phyloP scores from a whole-genome alignment of 1,139 yeast genomes.

The Scheffersomyces segobiensis region DNA sequence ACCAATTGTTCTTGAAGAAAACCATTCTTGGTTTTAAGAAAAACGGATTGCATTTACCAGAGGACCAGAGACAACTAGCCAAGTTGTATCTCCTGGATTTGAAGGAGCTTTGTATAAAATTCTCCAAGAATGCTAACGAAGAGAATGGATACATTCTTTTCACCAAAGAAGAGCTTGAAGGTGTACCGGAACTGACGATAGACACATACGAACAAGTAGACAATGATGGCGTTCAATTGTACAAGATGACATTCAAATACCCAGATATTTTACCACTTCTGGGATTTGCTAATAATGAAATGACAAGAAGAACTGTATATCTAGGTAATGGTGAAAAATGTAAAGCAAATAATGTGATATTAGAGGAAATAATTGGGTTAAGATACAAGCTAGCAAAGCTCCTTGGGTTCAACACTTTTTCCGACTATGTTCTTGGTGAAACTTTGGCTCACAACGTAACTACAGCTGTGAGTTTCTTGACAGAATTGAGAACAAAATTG shows the following conservation, averaged over 20 bases:
- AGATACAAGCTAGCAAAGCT: constrained; percentile 63
- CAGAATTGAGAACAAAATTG: constrained; percentile 59
- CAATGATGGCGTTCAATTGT: constrained; percentile 43
- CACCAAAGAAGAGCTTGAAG: constrained; percentile 64
- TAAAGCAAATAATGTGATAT: constrained; percentile 59
- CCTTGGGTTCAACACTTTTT: constrained; percentile 66
- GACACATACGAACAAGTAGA: constrained; percentile 53
- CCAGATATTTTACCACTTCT: constrained; percentile 77
- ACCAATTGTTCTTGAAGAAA: constrained; percentile 57
- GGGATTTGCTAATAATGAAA: constrained; percentile 62
- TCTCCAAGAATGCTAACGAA: constrained; percentile 67
- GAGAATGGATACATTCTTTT: constrained; percentile 64
- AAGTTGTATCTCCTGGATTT: constrained; percentile 61
- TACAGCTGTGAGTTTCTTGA: constrained; percentile 59
- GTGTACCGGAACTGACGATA: constrained; percentile 67
- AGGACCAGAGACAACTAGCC: constrained; percentile 55
- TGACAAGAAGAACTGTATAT: constrained; percentile 66
- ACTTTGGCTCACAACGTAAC: constrained; percentile 74
- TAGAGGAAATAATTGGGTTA: constrained; percentile 57
- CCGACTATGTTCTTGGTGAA: constrained; percentile 70
- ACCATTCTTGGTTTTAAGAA: constrained; percentile 56
- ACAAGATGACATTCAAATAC: constrained; percentile 75
- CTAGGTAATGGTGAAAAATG: constrained; percentile 67
- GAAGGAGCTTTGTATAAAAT: constrained; percentile 57
- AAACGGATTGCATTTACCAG: constrained; percentile 65